These are phyloP conservation scores for Lodderomyces orthopsilosis DNA, from an alignment of 1,139 yeast species.

Conservation along the genomic window DNA sequence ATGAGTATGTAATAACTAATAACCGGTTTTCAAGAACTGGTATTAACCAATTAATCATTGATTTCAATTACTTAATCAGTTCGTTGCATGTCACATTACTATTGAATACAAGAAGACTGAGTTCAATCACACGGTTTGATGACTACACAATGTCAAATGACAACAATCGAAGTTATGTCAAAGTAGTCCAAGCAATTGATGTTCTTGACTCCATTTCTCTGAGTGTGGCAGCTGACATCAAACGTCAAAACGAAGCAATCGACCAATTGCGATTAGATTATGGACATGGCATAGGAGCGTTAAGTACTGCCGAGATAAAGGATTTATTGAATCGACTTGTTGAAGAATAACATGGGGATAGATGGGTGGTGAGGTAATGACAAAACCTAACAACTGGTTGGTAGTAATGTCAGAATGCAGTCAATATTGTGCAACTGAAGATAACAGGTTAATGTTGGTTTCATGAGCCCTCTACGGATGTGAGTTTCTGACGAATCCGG, in stretches of 20 bases:
- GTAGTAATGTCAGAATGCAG: too few relatives aligned
- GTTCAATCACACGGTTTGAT: conserved; percentile 1
- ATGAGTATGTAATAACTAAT: conserved; percentile 60
- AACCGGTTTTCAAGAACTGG: conserved; percentile 61
- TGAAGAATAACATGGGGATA: background rate
- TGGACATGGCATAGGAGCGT: conserved; percentile 19
- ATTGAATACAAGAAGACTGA: conserved; percentile 10
- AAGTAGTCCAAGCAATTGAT: conserved; percentile 38
- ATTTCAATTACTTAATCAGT: conserved; percentile 47
- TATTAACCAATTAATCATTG: conserved; percentile 52
- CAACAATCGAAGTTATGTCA: conserved; percentile 27
- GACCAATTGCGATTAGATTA: conserved; percentile 24
- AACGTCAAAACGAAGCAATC: conserved; percentile 11
- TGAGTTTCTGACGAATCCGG: too few relatives aligned
- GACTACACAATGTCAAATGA: conserved; percentile 20
- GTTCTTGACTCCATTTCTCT: conserved; percentile 27
- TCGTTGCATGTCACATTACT: conserved; percentile 28
- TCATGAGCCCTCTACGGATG: too few relatives aligned
- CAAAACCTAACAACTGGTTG: too few relatives aligned
- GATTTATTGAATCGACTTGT: conserved; percentile 20
- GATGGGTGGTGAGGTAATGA: too few relatives aligned
- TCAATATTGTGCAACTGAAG: too few relatives aligned
- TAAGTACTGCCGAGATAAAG: conserved; percentile 36
- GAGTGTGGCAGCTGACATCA: conserved; percentile 14
- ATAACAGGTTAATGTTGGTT: too few relatives aligned